Evolutionary conservation across 148 eudicot species (phyloP).

Genomic region (Oxyria digyna): DNA sequence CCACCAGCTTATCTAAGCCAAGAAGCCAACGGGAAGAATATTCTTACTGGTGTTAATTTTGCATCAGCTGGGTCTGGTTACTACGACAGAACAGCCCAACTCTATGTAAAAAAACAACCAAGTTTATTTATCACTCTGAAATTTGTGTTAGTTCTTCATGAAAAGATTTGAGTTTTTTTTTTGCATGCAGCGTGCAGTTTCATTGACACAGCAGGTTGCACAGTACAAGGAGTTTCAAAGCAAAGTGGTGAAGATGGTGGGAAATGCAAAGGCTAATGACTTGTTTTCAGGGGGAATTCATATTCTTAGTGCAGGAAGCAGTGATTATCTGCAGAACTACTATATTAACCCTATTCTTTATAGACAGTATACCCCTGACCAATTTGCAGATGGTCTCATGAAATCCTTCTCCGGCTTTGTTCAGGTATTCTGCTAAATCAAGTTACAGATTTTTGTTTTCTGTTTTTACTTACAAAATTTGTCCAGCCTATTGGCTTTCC

Average conservation of each 20-base stretch:
- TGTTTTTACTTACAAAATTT: neutral
- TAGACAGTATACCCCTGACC: conserved; percentile 47
- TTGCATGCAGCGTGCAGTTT: conserved; percentile 41
- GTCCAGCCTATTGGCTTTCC: neutral
- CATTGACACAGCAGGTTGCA: conserved; percentile 53
- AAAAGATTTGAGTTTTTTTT: neutral
- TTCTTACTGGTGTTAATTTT: conserved; percentile 59
- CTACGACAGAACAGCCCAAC: conserved; percentile 49
- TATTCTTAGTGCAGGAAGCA: conserved; percentile 75
- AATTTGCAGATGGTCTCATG: conserved; percentile 50
- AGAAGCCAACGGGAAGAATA: conserved; percentile 45
- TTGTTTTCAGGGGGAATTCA: conserved; percentile 74
- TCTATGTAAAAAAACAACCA: conserved; percentile 30
- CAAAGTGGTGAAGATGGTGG: conserved; percentile 52
- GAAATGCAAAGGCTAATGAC: conserved; percentile 41
- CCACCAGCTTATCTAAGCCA: conserved; percentile 71
- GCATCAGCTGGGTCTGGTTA: conserved; percentile 91
- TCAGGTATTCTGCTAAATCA: conserved; percentile 29
- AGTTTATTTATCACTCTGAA: neutral
- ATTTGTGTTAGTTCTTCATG: neutral
- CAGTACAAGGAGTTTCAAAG: conserved; percentile 69
- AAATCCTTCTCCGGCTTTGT: conserved; percentile 44
- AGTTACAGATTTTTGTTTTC: neutral
- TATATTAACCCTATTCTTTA: conserved; percentile 52
- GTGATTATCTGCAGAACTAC: conserved; percentile 81